These are phyloP conservation scores for Waltiozyma sp. DNA, from an alignment of 1,139 yeast genomes.

Conservation along the genomic window DNA sequence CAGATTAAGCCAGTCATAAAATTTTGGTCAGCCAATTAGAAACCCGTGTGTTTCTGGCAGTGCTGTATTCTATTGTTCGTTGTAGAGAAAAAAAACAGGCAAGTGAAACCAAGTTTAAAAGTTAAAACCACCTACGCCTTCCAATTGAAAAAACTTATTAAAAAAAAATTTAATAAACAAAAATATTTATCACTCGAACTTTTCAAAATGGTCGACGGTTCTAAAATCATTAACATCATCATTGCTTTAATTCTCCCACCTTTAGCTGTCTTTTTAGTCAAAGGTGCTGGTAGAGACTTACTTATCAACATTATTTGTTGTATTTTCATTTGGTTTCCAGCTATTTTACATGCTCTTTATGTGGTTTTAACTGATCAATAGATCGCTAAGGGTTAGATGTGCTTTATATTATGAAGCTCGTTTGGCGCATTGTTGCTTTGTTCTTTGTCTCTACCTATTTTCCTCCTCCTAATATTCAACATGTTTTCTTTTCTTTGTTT, in stretches of 20 bases:
- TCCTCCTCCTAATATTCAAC: not conserved
- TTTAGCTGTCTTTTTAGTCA: conserved; percentile 56
- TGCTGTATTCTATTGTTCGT: no score
- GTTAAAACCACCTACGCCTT: no score
- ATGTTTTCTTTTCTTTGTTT: no score
- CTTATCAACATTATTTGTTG: conserved; percentile 54
- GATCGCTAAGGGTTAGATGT: no score
- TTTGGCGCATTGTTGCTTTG: not conserved
- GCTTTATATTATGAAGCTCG: no score
- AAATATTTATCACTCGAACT: not conserved
- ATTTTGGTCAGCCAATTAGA: no score
- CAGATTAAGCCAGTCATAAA: no score
- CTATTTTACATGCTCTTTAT: conserved; percentile 62
- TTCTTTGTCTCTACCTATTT: not conserved
- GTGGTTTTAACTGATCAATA: conserved; percentile 25
- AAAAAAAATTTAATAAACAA: not conserved
- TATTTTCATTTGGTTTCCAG: conserved; percentile 61
- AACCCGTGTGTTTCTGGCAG: no score
- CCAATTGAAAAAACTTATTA: not conserved
- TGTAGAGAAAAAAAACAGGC: no score
- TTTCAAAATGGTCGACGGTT: conserved; percentile 21
- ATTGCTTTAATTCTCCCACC: conserved; percentile 39
- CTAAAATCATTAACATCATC: conserved; percentile 26
- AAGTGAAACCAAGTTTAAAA: no score
- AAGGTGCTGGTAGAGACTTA: conserved; percentile 51